Evolutionary conservation across 148 eudicot genomes (phyloP), one percentile per base, ranked within the genome.

Genomic region (Nyssa sinensis): DNA sequence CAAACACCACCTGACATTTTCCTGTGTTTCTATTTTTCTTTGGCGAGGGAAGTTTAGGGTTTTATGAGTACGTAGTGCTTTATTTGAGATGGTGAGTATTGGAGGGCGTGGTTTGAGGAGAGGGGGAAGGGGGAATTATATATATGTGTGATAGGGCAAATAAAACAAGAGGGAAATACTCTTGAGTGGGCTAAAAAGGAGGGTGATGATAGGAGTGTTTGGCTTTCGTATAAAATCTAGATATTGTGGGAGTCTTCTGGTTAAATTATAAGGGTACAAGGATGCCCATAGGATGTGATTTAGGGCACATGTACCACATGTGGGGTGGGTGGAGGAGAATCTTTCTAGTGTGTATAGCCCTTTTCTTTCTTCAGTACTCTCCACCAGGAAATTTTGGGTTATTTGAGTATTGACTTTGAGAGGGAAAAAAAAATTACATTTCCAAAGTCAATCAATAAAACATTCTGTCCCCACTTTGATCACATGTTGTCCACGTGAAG

Each of bases 1-100:
- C 90, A 87, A 7, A 87, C 90, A 12, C 86, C 87, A 0, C n/a
- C n/a, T n/a, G 87, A 80, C 90, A 86, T 86, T 9, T 28, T 75
- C 16, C 29, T 24, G 4, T 28, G 25, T 62, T 74, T 19, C 9
- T 32, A 21, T 70, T 49, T 27, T 44, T 23, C 11, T 14, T 47
- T 10, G 4, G 49, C 17, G 6, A 0, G 10, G 16, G 13, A 34
- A 11, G 11, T 60, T 37, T 28, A 14, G 13, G 4, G 2, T 2
- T 29, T 6, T 10, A 14, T 2, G n/a, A 12, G 30, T 28, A 28
- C 24, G 30, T 3, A 57, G 53, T 32, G 39, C 55, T 17, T n/a
- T n/a, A n/a, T n/a, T n/a, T n/a, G n/a, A 0, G 19, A 37, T 29
- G 39, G 19, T 9, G 16, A 17, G 27, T 37, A 37, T 33, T 31